These are phyloP conservation scores for Inga oerstediana DNA, from an alignment of 306 rosid genomes.

Conservation along the genomic window DNA sequence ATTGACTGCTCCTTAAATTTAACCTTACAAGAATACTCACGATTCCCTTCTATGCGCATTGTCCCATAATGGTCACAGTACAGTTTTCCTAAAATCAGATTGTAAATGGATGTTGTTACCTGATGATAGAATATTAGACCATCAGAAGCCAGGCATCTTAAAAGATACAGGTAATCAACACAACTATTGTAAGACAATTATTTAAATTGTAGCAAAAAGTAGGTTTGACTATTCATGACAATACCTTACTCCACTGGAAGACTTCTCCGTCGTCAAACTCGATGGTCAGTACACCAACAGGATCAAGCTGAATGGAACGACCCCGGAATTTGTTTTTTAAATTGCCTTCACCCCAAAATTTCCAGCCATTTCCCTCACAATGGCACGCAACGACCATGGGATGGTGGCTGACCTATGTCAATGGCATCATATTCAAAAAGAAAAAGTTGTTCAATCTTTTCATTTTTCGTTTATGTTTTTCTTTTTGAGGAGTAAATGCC, in stretches of 20 bases:
- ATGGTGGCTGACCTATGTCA: slow-evolving; percentile 79
- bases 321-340: slow-evolving; percentile 83
- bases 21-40: slow-evolving; percentile 62
- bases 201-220: not conserved
- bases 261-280: slow-evolving; percentile 83
- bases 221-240: not conserved
- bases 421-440: not conserved
- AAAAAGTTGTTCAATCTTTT: not conserved
- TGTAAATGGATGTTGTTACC: slow-evolving; percentile 86
- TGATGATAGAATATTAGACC: slow-evolving; percentile 36
- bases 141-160: slow-evolving; percentile 12
- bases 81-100: slow-evolving; percentile 75
- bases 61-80: slow-evolving; percentile 83
- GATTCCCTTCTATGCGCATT: slow-evolving; percentile 69
- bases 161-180: not conserved
- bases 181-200: not conserved
- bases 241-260: slow-evolving; percentile 75
- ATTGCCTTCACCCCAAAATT: slow-evolving; percentile 72
- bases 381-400: slow-evolving; percentile 83
- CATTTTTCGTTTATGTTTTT: not conserved
- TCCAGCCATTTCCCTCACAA: slow-evolving; percentile 79
- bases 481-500: not conserved
- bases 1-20: slow-evolving; percentile 82
- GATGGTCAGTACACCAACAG: slow-evolving; percentile 66
- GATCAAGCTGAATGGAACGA: slow-evolving; percentile 85